These are phyloP conservation scores for Metschnikowia kunwiensis DNA, from an alignment of 805 yeast species.

Conservation along the genomic window DNA sequence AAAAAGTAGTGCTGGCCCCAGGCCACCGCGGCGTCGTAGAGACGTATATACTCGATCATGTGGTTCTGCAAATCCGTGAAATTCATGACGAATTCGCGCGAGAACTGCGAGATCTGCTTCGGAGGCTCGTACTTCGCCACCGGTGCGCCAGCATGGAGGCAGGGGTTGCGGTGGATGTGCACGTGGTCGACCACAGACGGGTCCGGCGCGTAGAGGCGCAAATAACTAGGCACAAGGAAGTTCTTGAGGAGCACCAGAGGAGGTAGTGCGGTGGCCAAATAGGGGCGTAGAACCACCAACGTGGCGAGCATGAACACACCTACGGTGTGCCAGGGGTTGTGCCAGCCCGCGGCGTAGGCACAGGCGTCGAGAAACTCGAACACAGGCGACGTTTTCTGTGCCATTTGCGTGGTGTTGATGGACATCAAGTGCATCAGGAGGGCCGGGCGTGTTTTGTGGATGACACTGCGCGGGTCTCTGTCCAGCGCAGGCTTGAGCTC, in stretches of 20 bases:
- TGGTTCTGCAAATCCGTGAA: conserved; percentile 82
- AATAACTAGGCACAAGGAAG: conserved; percentile 66
- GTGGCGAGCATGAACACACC: conserved; percentile 51
- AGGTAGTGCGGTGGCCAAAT: conserved; percentile 53
- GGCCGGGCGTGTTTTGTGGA: conserved; percentile 63
- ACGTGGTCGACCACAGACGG: conserved; percentile 20
- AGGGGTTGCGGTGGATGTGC: conserved; percentile 27
- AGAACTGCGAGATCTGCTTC: conserved; percentile 72
- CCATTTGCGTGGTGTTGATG: conserved; percentile 58
- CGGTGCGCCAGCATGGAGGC: conserved; percentile 46
- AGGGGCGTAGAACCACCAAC: conserved; percentile 58
- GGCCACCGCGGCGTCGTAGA: conserved; percentile 55
- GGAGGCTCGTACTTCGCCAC: conserved; percentile 50
- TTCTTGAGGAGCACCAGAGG: conserved; percentile 49
- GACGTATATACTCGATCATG: conserved; percentile 60
- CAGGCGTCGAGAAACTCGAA: conserved; percentile 60
- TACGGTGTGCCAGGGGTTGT: conserved; percentile 57
- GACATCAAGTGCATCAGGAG: conserved; percentile 69
- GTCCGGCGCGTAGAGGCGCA: conserved; percentile 63
- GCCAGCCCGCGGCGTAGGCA: conserved; percentile 60
- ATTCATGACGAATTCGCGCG: conserved; percentile 73
- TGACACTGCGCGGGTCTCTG: conserved; percentile 52
- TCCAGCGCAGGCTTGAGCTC: conserved; percentile 35
- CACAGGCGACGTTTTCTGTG: conserved; percentile 58
- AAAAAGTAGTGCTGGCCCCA: conserved; percentile 55